phyloP scores from a whole-genome alignment of 2,329 filamentous ascomycete genomes.

The Xylariaceae sp. region DNA sequence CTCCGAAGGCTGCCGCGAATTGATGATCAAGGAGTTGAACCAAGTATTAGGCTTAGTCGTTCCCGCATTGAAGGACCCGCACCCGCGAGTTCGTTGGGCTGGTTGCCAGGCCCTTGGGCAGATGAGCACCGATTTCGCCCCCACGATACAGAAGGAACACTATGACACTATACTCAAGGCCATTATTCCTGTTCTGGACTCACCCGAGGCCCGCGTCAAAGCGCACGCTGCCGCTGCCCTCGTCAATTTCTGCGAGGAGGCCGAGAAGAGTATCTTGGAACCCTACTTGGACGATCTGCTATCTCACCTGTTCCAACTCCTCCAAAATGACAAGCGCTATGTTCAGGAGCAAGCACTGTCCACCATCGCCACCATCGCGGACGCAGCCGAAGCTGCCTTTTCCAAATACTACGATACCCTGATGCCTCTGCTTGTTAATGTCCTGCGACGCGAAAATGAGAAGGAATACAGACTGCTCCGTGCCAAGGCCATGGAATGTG shows the following conservation, averaged over 20 bases:
- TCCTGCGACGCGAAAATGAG: conserved; percentile 83
- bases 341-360: conserved; percentile 97
- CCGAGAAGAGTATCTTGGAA: conserved; percentile 86
- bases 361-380: conserved; percentile 97
- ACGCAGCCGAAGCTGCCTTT: conserved; percentile 93
- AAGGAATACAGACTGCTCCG: conserved; percentile 89
- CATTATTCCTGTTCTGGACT: conserved; percentile 89
- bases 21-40: conserved; percentile 92
- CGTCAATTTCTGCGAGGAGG: conserved; percentile 98
- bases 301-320: conserved; percentile 77
- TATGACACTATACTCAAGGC: conserved; percentile 83
- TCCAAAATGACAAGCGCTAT: conserved; percentile 90
- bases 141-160: conserved; percentile 96
- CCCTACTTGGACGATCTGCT: conserved; percentile 90
- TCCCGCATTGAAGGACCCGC: conserved; percentile 82
- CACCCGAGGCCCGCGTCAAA: conserved; percentile 88
- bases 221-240: conserved; percentile 96
- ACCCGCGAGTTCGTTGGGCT: conserved; percentile 93
- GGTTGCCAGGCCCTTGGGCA: conserved; percentile 98
- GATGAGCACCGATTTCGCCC: conserved; percentile 99
- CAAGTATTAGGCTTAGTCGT: conserved; percentile 95
- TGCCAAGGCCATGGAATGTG: conserved; percentile 99
- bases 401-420: conserved; percentile 92
- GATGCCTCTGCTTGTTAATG: conserved; percentile 91
- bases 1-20: conserved; percentile 90